phyloP scores from a whole-genome alignment of 2,329 filamentous ascomycete species.

The Trichothecium sympodiale region DNA sequence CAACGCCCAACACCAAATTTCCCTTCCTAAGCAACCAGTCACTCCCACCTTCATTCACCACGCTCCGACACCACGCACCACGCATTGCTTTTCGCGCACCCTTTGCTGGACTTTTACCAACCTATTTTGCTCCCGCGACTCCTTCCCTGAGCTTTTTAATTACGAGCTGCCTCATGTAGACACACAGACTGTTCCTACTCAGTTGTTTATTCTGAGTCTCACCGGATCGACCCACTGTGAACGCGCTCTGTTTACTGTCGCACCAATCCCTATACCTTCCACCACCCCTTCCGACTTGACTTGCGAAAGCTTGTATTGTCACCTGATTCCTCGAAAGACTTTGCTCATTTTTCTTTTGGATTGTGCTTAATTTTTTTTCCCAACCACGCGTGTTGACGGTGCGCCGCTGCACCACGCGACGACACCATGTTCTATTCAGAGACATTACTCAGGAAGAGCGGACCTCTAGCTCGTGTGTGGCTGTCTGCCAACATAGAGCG shows the following conservation, averaged over 20 bases:
- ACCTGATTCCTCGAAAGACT: too few relatives aligned
- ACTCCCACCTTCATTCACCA: slow-evolving; percentile 8
- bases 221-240: background rate
- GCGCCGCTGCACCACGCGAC: slow-evolving; percentile 17
- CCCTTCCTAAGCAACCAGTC: slow-evolving; percentile 3
- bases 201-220: background rate
- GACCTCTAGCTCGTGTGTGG: slow-evolving; percentile 95
- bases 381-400: background rate
- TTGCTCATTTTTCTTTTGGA: too few relatives aligned
- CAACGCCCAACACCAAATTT: slow-evolving; percentile 12
- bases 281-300: background rate
- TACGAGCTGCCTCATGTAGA: background rate
- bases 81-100: background rate
- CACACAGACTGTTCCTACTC: background rate
- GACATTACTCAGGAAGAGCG: slow-evolving; percentile 89
- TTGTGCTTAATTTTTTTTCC: background rate
- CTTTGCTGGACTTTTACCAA: background rate
- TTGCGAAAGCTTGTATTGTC: too few relatives aligned
- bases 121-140: background rate
- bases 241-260: background rate
- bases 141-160: background rate
- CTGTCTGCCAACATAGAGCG: slow-evolving; percentile 95
- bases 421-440: slow-evolving; percentile 91
- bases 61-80: slow-evolving; percentile 3
- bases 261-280: background rate